Conservation (phyloP, 225 moss, liverwort and hornwort species). For the Sphagnum contortum region DNA sequence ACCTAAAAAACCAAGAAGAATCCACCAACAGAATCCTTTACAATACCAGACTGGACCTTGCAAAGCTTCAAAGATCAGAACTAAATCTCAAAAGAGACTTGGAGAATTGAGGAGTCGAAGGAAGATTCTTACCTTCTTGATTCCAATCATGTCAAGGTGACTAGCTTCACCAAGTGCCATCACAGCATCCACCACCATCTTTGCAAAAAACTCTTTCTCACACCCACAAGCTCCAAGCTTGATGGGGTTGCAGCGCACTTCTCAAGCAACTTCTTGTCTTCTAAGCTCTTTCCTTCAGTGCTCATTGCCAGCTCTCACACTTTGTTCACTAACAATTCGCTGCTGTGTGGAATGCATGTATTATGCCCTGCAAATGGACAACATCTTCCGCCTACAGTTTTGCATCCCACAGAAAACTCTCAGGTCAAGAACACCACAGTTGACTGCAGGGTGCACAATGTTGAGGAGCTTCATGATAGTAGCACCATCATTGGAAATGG, state of each 20-base stretch:
- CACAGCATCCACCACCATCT: conserved; percentile 98
- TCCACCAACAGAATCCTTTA: no score
- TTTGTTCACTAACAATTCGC: conserved; percentile 36
- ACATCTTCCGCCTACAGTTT: conserved; percentile 96
- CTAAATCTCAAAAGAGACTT: no score
- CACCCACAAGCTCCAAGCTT: conserved; percentile 97
- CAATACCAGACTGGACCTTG: no score
- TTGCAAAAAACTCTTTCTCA: conserved; percentile 91
- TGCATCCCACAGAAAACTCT: conserved; percentile 81
- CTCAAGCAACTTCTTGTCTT: conserved; percentile 88
- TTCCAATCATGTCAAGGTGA: conserved; percentile 85
- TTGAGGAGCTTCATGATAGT: conserved; percentile 98
- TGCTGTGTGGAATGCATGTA: conserved; percentile 53
- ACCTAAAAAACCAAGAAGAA: conserved; percentile 16
- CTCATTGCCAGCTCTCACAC: conserved; percentile 78
- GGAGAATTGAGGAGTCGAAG: no score
- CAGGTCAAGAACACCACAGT: conserved; percentile 92
- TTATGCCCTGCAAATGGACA: conserved; percentile 90
- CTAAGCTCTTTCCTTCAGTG: conserved; percentile 85
- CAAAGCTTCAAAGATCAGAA: no score
- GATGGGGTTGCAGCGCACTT: conserved; percentile 92
- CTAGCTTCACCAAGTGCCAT: conserved; percentile 69
- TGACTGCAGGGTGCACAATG: conserved; percentile 95
- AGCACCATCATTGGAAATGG: conserved; percentile 99
- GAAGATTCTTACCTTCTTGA: conserved; percentile 59